Evolutionary conservation across 495 filamentous ascomycete genomes (phyloP).

Genomic region (Penicillium daleae): DNA sequence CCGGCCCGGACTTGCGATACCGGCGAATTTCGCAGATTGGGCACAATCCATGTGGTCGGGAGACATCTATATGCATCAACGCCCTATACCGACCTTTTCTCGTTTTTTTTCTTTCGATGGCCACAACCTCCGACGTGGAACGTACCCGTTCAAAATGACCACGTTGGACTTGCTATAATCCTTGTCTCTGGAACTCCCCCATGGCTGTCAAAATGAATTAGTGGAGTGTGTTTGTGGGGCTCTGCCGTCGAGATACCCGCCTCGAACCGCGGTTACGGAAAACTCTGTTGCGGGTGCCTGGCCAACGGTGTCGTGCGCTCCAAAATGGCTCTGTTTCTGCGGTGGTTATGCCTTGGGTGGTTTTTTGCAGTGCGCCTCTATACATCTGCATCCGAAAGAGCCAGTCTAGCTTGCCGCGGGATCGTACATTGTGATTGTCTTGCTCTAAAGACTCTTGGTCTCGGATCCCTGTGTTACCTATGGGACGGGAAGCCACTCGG

Average conservation of each 20-base stretch:
- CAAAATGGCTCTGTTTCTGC: not conserved
- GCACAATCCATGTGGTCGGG: not conserved
- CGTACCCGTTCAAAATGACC: not conserved
- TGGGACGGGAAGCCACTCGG: slow-evolving; percentile 13
- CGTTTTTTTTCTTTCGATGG: too few relatives aligned
- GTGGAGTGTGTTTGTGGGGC: slow-evolving; percentile 10
- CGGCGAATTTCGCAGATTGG: not conserved
- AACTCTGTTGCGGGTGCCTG: not conserved
- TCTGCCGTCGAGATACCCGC: slow-evolving; percentile 9
- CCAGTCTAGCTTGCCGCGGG: not conserved
- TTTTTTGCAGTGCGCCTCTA: not conserved
- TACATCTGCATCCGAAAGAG: not conserved
- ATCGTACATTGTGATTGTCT: slow-evolving; percentile 5
- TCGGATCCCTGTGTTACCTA: slow-evolving; percentile 15
- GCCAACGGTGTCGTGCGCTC: not conserved
- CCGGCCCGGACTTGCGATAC: slow-evolving; percentile 3
- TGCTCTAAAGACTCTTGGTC: not conserved
- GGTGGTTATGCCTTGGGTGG: not conserved
- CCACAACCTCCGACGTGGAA: too few relatives aligned
- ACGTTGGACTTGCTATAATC: not conserved
- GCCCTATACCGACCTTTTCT: not conserved
- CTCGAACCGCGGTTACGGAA: slow-evolving; percentile 8
- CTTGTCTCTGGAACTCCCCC: not conserved
- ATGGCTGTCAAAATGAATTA: slow-evolving; percentile 1
- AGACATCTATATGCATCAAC: not conserved